Percentiles rank a stretch among this genome's conserved stretches.
Conservation (phyloP, 2,329 filamentous ascomycete genomes). For the Cordyceps militaris region DNA sequence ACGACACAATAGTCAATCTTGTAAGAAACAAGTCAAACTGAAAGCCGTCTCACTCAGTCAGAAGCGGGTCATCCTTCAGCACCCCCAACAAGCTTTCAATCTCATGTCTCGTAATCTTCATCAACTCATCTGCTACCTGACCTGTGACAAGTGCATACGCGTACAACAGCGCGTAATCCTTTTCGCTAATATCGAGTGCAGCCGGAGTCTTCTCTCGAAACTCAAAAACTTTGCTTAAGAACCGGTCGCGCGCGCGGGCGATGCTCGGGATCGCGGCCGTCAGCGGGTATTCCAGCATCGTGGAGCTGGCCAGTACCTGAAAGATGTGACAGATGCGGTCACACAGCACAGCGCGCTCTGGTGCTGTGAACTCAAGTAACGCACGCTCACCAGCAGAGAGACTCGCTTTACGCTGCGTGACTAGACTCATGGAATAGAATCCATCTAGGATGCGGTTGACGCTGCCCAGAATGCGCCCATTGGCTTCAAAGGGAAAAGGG, state of each 20-base stretch:
- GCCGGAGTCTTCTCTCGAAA: constrained; percentile 52
- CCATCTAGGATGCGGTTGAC: constrained; percentile 77
- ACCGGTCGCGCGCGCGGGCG: constrained; percentile 63
- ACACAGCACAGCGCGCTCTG: constrained; percentile 72
- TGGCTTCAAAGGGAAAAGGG: constrained; percentile 66
- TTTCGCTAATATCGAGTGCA: constrained; percentile 47
- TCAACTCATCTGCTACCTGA: constrained; percentile 55
- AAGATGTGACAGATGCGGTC: constrained; percentile 79
- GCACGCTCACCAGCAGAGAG: constrained; percentile 70
- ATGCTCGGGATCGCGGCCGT: constrained; percentile 77
- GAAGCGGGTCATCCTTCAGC: constrained; percentile 25
- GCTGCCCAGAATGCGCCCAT: constrained; percentile 62
- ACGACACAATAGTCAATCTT: neutral
- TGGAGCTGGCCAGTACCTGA: constrained; percentile 73
- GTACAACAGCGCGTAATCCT: constrained; percentile 84
- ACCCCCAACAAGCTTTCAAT: constrained; percentile 53
- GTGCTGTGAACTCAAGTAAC: constrained; percentile 65
- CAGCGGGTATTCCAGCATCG: constrained; percentile 84
- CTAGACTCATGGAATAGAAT: constrained; percentile 87
- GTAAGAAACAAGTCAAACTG: constrained; percentile 15
- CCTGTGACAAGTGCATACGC: constrained; percentile 68
- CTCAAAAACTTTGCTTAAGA: constrained; percentile 76
- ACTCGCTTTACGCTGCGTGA: constrained; percentile 69
- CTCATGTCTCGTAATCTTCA: constrained; percentile 49
- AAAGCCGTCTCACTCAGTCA: constrained; percentile 42